These are phyloP conservation scores for Thymus mandschuricus DNA, from an alignment of 257 asterid genomes.

Conservation along the genomic window DNA sequence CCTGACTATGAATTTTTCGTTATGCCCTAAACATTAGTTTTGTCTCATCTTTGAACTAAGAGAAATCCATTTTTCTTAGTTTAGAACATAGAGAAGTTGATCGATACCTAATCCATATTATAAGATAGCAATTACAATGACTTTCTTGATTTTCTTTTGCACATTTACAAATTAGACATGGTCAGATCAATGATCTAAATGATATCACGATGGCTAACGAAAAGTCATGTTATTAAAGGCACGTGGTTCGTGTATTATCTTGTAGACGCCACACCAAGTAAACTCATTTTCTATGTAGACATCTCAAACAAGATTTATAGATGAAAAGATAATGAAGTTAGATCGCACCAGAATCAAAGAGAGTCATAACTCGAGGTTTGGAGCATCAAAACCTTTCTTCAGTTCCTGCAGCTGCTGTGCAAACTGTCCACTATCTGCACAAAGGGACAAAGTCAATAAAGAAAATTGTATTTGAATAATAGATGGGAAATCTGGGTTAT, in stretches of 20 bases:
- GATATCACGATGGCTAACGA: neutral
- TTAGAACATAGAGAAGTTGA: constrained; percentile 6
- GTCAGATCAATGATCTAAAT: neutral
- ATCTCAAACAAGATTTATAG: neutral
- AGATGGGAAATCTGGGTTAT: neutral
- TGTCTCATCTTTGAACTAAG: constrained; percentile 12
- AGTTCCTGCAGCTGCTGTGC: neutral
- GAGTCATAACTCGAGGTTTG: neutral
- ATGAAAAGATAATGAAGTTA: neutral
- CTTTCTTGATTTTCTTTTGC: neutral
- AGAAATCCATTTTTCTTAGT: neutral
- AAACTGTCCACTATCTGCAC: constrained; percentile 13
- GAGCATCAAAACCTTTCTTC: constrained; percentile 12
- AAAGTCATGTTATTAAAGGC: neutral
- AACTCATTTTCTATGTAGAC: neutral
- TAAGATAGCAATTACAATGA: neutral
- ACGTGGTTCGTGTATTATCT: neutral
- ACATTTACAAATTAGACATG: neutral
- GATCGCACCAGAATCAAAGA: constrained; percentile 20
- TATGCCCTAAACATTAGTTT: constrained; percentile 25
- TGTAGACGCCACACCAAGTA: neutral
- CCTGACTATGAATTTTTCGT: neutral
- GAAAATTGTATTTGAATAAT: neutral
- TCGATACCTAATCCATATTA: constrained; percentile 25
- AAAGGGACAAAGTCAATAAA: constrained; percentile 15